These are phyloP conservation scores for Mortierella sp. DNA, from an alignment of 371 early-diverging fungal species.

Conservation along the genomic window DNA sequence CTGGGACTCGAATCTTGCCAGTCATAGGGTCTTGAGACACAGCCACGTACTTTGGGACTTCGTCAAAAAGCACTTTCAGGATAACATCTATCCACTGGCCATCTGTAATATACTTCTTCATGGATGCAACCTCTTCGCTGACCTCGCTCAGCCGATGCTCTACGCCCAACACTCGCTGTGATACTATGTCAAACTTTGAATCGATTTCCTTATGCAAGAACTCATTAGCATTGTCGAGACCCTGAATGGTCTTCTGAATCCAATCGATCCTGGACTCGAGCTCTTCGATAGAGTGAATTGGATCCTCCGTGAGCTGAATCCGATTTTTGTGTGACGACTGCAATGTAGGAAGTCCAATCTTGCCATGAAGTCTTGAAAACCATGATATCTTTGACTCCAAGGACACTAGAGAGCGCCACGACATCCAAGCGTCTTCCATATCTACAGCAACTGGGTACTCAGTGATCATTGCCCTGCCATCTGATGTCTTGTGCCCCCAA, in stretches of 20 bases:
- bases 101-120: not conserved
- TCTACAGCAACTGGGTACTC: not conserved
- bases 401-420: not conserved
- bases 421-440: not conserved
- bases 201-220: not conserved
- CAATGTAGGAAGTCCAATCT: not conserved
- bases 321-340: not conserved
- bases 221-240: slow-evolving; percentile 4
- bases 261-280: slow-evolving; percentile 20
- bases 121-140: not conserved
- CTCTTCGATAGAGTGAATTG: slow-evolving; percentile 3
- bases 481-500: not conserved
- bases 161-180: not conserved
- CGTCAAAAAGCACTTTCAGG: slow-evolving; percentile 5
- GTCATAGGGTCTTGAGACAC: slow-evolving; percentile 13
- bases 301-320: slow-evolving; percentile 1
- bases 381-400: not conserved
- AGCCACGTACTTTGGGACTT: slow-evolving; percentile 19
- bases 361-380: not conserved
- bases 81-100: slow-evolving; percentile 23
- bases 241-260: slow-evolving; percentile 15
- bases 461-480: not conserved
- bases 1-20: slow-evolving; percentile 11
- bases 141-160: not conserved
- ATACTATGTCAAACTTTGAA: not conserved